A percentile compares a stretch with the other conserved stretches of the same genome.
Conservation (phyloP, 2,329 filamentous ascomycete species). For the Diplodia sapinea region DNA sequence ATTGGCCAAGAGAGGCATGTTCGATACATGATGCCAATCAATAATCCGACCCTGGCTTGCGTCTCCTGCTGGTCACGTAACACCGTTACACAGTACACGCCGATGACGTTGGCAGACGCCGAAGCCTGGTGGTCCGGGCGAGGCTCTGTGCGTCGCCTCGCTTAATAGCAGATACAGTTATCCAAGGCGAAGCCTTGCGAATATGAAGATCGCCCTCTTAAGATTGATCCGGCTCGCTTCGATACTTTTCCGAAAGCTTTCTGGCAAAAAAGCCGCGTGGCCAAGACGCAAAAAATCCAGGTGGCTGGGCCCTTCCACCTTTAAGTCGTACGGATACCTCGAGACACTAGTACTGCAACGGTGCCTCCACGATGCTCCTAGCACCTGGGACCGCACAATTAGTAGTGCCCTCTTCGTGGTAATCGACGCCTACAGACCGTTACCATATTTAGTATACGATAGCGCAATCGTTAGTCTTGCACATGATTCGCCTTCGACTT, state of each 20-base stretch:
- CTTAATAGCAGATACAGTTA: slow-evolving; percentile 18
- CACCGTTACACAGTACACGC: neutral
- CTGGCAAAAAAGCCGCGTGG: slow-evolving; percentile 5
- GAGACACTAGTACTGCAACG: too few relatives aligned
- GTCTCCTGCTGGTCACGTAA: neutral
- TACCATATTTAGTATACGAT: too few relatives aligned
- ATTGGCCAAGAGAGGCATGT: neutral
- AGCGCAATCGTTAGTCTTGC: too few relatives aligned
- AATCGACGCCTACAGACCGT: too few relatives aligned
- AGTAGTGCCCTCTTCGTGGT: too few relatives aligned
- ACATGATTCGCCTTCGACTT: neutral
- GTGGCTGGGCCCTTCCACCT: neutral
- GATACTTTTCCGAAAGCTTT: neutral
- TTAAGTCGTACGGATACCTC: too few relatives aligned
- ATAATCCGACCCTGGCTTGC: neutral
- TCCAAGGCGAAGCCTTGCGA: slow-evolving; percentile 11
- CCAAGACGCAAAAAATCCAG: slow-evolving; percentile 7
- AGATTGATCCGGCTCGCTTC: slow-evolving; percentile 4
- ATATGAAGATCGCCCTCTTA: slow-evolving; percentile 17
- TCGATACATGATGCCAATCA: neutral
- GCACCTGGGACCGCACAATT: too few relatives aligned
- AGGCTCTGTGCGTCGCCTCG: slow-evolving; percentile 16
- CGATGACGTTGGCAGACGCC: neutral
- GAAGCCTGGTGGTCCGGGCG: slow-evolving; percentile 3
- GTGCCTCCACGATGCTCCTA: too few relatives aligned